phyloP scores from a whole-genome alignment of 208 protist species.

The Tritrichomonas musculus region DNA sequence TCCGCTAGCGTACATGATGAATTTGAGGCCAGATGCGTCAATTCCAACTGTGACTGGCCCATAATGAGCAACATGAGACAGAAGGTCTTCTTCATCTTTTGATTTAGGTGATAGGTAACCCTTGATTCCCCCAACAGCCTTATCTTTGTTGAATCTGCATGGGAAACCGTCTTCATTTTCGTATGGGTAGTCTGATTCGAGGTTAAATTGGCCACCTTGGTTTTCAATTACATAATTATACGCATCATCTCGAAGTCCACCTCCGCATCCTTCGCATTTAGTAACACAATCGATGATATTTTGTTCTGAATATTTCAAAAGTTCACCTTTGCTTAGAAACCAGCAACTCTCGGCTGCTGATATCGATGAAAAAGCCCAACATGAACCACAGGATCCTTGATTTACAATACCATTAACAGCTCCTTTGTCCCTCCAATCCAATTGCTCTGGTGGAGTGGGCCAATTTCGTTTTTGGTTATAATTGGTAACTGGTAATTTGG shows the following conservation, averaged over 20 bases:
- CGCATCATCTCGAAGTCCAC: slow-evolving; percentile 27
- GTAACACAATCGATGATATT: slow-evolving; percentile 42
- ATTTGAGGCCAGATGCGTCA: slow-evolving; percentile 39
- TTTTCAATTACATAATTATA: slow-evolving; percentile 34
- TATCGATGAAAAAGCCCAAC: slow-evolving; percentile 55
- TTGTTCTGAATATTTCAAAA: slow-evolving; percentile 29
- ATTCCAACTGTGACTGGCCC: slow-evolving; percentile 45
- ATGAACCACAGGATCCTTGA: slow-evolving; percentile 60
- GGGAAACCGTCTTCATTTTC: not conserved
- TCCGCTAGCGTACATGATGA: slow-evolving; percentile 45
- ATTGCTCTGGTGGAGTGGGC: slow-evolving; percentile 32
- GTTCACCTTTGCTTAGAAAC: not conserved
- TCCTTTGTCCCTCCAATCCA: slow-evolving; percentile 57
- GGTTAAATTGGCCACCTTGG: not conserved
- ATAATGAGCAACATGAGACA: not conserved
- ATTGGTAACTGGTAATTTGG: too few species aligned
- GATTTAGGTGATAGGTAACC: not conserved
- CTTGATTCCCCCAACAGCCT: not conserved
- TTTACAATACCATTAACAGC: slow-evolving; percentile 56
- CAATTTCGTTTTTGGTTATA: too few species aligned
- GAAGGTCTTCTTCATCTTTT: slow-evolving; percentile 40
- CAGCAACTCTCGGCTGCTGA: slow-evolving; percentile 44
- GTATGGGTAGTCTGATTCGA: not conserved
- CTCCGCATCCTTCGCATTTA: slow-evolving; percentile 32
- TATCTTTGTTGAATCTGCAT: not conserved